These are phyloP conservation scores for Ottelia alismoides DNA, from an alignment of 106 monocot species.

Conservation along the genomic window DNA sequence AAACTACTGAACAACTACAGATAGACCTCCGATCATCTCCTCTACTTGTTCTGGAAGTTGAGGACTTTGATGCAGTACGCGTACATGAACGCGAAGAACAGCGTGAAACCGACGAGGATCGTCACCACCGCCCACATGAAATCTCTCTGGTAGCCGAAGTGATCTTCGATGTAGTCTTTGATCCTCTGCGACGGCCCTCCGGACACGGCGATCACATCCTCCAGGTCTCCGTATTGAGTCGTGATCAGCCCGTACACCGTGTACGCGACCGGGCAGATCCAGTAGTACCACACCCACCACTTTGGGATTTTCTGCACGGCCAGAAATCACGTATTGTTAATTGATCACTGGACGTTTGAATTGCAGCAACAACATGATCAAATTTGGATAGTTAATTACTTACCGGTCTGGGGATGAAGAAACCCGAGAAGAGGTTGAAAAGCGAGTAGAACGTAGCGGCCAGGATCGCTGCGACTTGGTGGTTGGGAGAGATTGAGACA, in stretches of 20 bases:
- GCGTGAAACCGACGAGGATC: conserved; percentile 32
- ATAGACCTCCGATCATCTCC: too few relatives aligned
- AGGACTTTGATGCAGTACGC: conserved; percentile 39
- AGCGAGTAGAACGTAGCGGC: conserved; percentile 52
- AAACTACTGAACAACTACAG: too few relatives aligned
- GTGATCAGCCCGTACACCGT: conserved; percentile 55
- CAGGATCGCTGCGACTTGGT: conserved; percentile 48
- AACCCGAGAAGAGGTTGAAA: conserved; percentile 79
- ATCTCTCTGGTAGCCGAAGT: conserved; percentile 34
- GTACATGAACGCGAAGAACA: conserved; percentile 51
- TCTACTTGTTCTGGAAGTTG: conserved; percentile 58
- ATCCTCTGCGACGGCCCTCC: conserved; percentile 16
- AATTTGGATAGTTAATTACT: too few relatives aligned
- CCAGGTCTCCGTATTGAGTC: conserved; percentile 45
- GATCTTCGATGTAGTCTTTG: conserved; percentile 29
- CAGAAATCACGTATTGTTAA: too few relatives aligned
- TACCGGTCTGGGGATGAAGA: conserved; percentile 59
- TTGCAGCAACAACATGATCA: too few relatives aligned
- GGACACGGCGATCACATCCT: conserved; percentile 32
- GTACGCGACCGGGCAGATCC: conserved; percentile 50
- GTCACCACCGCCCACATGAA: conserved; percentile 30
- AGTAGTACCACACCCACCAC: conserved; percentile 74
- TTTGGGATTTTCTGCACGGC: conserved; percentile 52
- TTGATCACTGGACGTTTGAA: too few relatives aligned
- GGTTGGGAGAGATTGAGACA: conserved; percentile 54